A percentile compares a stretch with the other conserved stretches of the same genome.
phyloP scores from a whole-genome alignment of 371 early-diverging fungal genomes.

The Mucor sp. region DNA sequence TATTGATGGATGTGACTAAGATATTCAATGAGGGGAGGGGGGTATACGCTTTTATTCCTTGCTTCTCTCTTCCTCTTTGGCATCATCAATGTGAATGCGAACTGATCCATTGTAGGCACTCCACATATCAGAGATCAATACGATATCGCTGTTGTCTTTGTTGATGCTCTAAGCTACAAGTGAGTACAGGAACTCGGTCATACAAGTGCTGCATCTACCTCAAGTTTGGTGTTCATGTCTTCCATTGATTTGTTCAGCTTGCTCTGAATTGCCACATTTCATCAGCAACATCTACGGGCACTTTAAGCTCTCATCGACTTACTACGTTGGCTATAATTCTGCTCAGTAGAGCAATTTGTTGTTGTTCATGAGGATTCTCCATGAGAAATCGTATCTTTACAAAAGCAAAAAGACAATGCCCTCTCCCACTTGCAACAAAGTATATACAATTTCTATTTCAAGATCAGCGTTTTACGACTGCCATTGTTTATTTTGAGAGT shows the following conservation, averaged over 20 bases:
- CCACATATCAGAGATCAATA: constrained; percentile 25
- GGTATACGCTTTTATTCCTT: background rate
- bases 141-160: constrained; percentile 13
- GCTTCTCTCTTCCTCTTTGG: constrained; percentile 4
- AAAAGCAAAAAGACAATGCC: background rate
- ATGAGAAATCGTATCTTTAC: constrained; percentile 5
- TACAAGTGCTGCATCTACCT: constrained; percentile 8
- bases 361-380: constrained; percentile 42
- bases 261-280: constrained; percentile 6
- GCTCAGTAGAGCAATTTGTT: constrained; percentile 27
- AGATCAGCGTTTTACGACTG: background rate
- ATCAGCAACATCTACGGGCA: background rate
- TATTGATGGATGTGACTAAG: background rate
- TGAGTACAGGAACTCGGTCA: background rate
- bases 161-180: constrained; percentile 10
- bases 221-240: constrained; percentile 26
- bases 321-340: constrained; percentile 32
- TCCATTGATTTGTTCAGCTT: constrained; percentile 25
- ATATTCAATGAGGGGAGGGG: background rate
- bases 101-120: constrained; percentile 28
- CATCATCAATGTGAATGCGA: constrained; percentile 25
- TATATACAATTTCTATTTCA: background rate
- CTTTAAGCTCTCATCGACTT: background rate
- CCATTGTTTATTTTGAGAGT: background rate
- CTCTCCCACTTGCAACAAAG: background rate